phyloP scores from a whole-genome alignment of 257 asterid species.

The Przewalskia tangutica region DNA sequence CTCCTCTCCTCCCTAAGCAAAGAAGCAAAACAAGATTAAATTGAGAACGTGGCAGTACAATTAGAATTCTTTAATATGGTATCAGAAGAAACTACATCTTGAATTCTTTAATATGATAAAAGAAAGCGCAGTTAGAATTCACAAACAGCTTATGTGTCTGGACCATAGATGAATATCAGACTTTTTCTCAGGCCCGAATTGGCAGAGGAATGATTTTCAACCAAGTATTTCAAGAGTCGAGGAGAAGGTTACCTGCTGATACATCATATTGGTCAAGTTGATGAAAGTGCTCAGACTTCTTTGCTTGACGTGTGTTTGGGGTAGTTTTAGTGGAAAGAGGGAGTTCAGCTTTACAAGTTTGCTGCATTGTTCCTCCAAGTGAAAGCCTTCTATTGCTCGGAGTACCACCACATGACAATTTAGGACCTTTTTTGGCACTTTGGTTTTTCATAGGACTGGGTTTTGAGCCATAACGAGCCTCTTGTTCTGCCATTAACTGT shows the following conservation, averaged over 20 bases:
- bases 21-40: background rate
- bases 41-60: background rate
- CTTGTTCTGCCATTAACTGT: conserved; percentile 36
- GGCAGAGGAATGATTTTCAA: background rate
- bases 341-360: conserved; percentile 21
- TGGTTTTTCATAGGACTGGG: conserved; percentile 41
- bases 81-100: background rate
- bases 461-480: conserved; percentile 38
- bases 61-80: background rate
- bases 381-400: conserved; percentile 23
- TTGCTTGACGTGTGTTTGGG: conserved; percentile 24
- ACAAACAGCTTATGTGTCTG: background rate
- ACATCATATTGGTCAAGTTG: conserved; percentile 35
- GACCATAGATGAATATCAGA: conserved; percentile 5
- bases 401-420: conserved; percentile 23
- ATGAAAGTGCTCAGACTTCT: conserved; percentile 21
- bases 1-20: conserved; percentile 75
- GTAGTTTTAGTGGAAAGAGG: conserved; percentile 27
- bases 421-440: conserved; percentile 23
- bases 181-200: background rate
- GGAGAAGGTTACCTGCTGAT: conserved; percentile 40
- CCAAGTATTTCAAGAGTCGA: background rate
- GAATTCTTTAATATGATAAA: background rate
- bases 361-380: conserved; percentile 25
- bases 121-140: background rate